phyloP scores from a whole-genome alignment of 106 monocot species.

The Apostasia ramifera region DNA sequence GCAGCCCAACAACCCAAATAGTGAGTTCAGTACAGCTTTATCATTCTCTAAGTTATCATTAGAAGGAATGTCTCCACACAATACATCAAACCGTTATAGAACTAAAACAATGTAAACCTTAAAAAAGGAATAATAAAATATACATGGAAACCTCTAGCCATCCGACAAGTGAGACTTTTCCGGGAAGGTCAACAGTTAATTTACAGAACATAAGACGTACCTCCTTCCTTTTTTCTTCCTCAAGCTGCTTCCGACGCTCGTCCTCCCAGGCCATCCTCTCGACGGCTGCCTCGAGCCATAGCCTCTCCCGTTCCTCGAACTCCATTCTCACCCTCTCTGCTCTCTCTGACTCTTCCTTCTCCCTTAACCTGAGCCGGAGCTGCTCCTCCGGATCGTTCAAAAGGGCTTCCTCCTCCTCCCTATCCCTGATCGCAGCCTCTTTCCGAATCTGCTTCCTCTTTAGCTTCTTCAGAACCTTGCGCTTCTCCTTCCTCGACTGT shows the following conservation, averaged over 20 bases:
- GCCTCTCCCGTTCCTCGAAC: constrained; percentile 80
- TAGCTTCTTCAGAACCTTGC: constrained; percentile 69
- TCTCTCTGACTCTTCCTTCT: constrained; percentile 58
- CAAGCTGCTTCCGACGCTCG: constrained; percentile 19
- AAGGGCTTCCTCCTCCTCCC: constrained; percentile 54
- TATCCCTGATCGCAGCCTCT: constrained; percentile 47
- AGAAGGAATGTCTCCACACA: no score
- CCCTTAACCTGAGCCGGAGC: constrained; percentile 22
- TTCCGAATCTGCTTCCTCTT: constrained; percentile 68
- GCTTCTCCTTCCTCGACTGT: constrained; percentile 61
- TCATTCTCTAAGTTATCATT: no score
- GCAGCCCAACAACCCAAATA: no score
- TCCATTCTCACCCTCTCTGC: constrained; percentile 51
- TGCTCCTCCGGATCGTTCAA: constrained; percentile 68
- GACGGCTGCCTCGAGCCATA: constrained; percentile 52
- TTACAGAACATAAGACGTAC: constrained; percentile 7
- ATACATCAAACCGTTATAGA: no score
- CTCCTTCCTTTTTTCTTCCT: constrained; percentile 18
- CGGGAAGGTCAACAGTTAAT: not conserved
- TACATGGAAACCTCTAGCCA: no score
- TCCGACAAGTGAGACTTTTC: no score
- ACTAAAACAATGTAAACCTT: no score
- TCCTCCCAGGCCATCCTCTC: constrained; percentile 19
- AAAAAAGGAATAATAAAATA: no score
- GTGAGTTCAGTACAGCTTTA: no score